Conservation (phyloP, 306 rosid genomes). For the Cucurbita ficifolia region DNA sequence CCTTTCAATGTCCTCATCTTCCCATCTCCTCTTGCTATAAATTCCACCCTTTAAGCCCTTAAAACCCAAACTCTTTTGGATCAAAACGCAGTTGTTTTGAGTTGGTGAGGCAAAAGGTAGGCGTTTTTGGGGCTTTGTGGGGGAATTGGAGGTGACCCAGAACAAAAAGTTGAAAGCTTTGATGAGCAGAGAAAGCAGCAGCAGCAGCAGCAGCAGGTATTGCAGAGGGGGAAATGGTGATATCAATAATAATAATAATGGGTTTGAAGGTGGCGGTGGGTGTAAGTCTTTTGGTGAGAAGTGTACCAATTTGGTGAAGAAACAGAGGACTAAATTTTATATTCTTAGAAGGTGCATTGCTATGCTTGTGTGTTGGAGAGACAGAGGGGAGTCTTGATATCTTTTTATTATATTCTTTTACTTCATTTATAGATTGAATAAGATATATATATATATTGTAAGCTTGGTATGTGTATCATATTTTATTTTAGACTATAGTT, state of each 20-base stretch:
- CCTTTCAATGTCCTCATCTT: neutral
- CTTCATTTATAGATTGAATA: neutral
- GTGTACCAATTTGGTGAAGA: conserved; percentile 11
- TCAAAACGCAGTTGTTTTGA: neutral
- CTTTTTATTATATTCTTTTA: neutral
- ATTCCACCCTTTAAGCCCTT: neutral
- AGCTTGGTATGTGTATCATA: neutral
- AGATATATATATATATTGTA: neutral
- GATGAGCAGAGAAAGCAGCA: no score
- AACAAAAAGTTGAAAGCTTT: neutral
- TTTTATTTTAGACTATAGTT: neutral
- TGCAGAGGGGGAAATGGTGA: neutral
- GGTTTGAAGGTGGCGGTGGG: neutral
- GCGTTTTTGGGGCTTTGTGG: neutral
- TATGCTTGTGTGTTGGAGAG: conserved; percentile 11
- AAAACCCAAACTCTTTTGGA: neutral
- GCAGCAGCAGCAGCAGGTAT: neutral
- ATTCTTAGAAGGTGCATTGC: conserved; percentile 13
- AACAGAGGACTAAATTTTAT: conserved; percentile 9
- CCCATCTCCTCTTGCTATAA: neutral
- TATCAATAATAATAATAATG: neutral
- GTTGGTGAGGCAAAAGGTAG: neutral
- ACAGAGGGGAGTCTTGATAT: neutral
- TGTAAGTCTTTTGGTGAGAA: conserved; percentile 6
- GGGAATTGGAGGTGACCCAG: neutral